phyloP scores from a whole-genome alignment of 768 basidiomycete genomes.

The Pisolithus albus region DNA sequence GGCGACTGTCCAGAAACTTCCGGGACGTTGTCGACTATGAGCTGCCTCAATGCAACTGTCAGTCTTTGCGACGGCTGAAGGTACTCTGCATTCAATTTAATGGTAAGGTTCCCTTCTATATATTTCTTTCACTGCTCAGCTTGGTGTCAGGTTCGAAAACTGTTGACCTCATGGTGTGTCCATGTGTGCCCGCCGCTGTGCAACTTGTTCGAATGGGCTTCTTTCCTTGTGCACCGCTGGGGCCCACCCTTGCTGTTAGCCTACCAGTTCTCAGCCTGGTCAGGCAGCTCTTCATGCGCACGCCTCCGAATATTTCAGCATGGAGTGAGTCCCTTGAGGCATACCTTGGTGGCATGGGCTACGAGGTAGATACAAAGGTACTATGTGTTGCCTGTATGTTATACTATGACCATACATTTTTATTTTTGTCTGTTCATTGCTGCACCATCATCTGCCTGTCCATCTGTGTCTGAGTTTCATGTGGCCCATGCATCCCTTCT shows the following conservation, averaged over 20 bases:
- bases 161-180: neutral
- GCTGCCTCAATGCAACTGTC: neutral
- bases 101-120: neutral
- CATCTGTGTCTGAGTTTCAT: too few relatives aligned
- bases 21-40: neutral
- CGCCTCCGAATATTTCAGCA: conserved; percentile 23
- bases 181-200: conserved; percentile 4
- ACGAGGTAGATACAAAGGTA: conserved; percentile 15
- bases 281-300: conserved; percentile 16
- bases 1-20: too few relatives aligned
- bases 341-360: conserved; percentile 13
- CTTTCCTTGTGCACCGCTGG: conserved; percentile 24
- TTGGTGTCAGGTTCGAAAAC: conserved; percentile 1
- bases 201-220: conserved; percentile 20
- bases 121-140: neutral
- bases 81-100: neutral
- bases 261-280: conserved; percentile 26
- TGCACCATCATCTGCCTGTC: too few relatives aligned
- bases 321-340: conserved; percentile 22
- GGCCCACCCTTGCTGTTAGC: conserved; percentile 28
- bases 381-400: neutral
- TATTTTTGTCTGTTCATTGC: too few relatives aligned
- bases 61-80: neutral
- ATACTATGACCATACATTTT: too few relatives aligned
- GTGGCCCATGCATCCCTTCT: too few relatives aligned